Percentiles rank a stretch among this genome's conserved stretches.
phyloP scores from a whole-genome alignment of 495 filamentous ascomycete genomes.

The Penicillium alfredii region DNA sequence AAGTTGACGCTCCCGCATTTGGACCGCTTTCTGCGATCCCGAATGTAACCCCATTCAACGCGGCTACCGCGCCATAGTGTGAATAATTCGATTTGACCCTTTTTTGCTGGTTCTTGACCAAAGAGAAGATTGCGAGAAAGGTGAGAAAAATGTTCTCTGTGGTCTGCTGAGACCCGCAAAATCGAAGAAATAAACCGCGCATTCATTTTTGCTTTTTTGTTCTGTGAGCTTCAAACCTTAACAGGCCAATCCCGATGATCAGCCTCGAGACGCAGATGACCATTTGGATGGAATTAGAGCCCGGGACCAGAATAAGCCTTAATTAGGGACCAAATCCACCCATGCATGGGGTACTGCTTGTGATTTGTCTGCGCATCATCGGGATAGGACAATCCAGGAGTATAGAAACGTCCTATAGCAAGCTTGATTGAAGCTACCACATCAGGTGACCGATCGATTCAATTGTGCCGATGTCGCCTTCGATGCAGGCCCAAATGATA shows the following conservation, averaged over 20 bases:
- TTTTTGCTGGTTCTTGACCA: too few species aligned
- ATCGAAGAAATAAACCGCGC: not conserved
- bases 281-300: slow-evolving; percentile 7
- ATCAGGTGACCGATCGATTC: too few species aligned
- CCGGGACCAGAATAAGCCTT: slow-evolving; percentile 4
- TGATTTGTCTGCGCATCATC: too few species aligned
- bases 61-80: slow-evolving; percentile 24
- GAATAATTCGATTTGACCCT: too few species aligned
- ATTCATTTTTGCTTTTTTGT: slow-evolving; percentile 17
- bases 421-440: too few species aligned
- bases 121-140: too few species aligned
- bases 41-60: not conserved
- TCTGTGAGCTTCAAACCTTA: slow-evolving; percentile 5
- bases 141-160: too few species aligned
- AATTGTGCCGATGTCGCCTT: slow-evolving; percentile 12
- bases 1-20: too few species aligned
- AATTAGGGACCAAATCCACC: slow-evolving; percentile 11
- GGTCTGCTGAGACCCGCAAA: not conserved
- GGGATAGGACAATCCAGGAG: too few species aligned
- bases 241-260: slow-evolving; percentile 20
- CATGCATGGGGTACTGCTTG: too few species aligned
- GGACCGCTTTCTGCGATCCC: too few species aligned
- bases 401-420: too few species aligned
- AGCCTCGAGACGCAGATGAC: slow-evolving; percentile 12
- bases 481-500: slow-evolving; percentile 7